Evolutionary conservation across 1,284 basidiomycete genomes (phyloP).

Genomic region (Austroboletus niveus): DNA sequence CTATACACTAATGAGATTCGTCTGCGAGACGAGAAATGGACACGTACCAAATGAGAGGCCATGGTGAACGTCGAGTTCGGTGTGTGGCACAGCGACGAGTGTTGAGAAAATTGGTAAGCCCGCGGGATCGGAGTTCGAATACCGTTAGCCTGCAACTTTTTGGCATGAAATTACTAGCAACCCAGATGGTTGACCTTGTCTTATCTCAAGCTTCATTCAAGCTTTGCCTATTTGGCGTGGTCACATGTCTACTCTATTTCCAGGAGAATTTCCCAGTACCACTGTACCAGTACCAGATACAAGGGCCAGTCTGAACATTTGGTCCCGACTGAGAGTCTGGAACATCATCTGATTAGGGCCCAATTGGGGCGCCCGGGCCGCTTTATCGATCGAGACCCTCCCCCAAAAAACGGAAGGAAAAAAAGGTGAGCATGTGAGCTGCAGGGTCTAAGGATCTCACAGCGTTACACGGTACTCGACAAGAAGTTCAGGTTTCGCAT

Average conservation of each 20-base stretch:
- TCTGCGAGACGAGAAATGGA: neutral
- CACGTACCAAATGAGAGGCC: conserved; percentile 62
- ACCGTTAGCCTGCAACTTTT: no score
- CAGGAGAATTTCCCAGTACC: neutral
- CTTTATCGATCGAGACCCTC: neutral
- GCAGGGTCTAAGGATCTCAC: neutral
- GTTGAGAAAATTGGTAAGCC: conserved; percentile 10
- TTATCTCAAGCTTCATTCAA: neutral
- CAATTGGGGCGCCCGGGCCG: neutral
- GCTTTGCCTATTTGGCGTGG: neutral
- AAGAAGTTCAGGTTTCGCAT: neutral
- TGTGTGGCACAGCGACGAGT: neutral
- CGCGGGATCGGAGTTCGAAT: neutral
- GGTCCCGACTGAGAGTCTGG: neutral
- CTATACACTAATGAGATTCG: conserved; percentile 34
- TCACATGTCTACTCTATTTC: neutral
- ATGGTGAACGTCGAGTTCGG: conserved; percentile 31
- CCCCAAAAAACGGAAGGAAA: neutral
- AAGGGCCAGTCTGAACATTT: neutral
- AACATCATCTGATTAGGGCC: neutral
- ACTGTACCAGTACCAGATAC: neutral
- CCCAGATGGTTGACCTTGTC: neutral
- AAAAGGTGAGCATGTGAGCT: no score
- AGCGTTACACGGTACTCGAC: neutral
- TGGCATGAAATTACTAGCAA: no score